Base-by-base conservation (phyloP, 129 eudicot genomes). In the Ambrosia artemisiifolia region DNA sequence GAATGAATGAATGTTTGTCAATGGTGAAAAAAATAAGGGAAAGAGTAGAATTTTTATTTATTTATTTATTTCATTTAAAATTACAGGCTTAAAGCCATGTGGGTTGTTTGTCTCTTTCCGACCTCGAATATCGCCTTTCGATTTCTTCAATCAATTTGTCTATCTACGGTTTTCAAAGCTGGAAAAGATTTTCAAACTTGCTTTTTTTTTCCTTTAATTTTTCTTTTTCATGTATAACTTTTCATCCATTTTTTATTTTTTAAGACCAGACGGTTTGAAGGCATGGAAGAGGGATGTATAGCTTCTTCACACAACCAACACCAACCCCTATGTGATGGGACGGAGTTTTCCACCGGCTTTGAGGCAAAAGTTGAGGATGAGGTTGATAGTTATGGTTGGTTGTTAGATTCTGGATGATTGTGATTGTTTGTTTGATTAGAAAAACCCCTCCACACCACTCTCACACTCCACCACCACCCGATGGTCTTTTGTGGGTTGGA, bases 31-130 rank as follows among this genome's bases (percentile, higher is more conserved):
- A 78, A 65, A 60, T 46, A 48, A 70, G 70, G 54, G 69, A 70
- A 74, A 80, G 78, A 67, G 28, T 56, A n/a, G 35, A 69, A 13
- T 36, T 33, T 55, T 67, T n/a, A 16, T 54, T 67, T 77, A 66
- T 77, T 51, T n/a, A n/a, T 73, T 74, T 11, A 34, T 68, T 75
- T 18, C 44, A 67, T 63, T 76, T 72, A 20, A 20, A 12, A 32
- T 40, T 36, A 6, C 3, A 35, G 35, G 36, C 12, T 30, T n/a
- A 59, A 70, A 69, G 74, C 77, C 90, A 84, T 80, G 89, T 87
- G 93, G 93, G n/a, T 60, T 28, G 65, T 72, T 87, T 63, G 84
- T 84, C 77, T 65, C 69, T 76, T 80, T 74, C 8, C 69, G 28
- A 3, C 67, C 75, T 81, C 46, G 81, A 84, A 79, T 78, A 72